A percentile compares a stretch with the other conserved stretches of the same genome.
phyloP scores from a whole-genome alignment of 208 protist species.

The Trypanosoma mega region DNA sequence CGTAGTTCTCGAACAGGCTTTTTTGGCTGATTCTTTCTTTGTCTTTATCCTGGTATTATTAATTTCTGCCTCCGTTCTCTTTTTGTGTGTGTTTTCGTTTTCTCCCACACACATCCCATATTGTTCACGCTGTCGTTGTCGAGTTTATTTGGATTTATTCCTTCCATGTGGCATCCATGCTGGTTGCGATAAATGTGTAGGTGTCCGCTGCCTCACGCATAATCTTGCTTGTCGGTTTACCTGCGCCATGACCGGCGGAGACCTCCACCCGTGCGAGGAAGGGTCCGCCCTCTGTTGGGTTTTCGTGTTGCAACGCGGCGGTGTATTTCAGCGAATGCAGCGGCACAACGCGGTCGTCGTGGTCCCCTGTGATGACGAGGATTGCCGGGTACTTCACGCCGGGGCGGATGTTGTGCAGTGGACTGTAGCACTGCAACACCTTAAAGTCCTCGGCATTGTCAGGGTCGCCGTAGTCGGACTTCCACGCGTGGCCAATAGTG shows the following conservation, averaged over 20 bases:
- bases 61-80: too few species aligned
- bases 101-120: not conserved
- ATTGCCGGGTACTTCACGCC: constrained; percentile 88
- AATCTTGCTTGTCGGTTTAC: constrained; percentile 91
- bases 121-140: not conserved
- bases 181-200: constrained; percentile 92
- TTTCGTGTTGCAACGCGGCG: constrained; percentile 90
- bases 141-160: constrained; percentile 17
- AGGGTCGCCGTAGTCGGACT: constrained; percentile 92
- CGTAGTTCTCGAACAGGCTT: too few species aligned
- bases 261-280: constrained; percentile 88
- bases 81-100: not conserved
- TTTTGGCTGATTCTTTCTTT: too few species aligned
- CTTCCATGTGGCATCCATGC: constrained; percentile 69
- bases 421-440: constrained; percentile 92
- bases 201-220: constrained; percentile 87
- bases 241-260: constrained; percentile 87
- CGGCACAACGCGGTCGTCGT: constrained; percentile 97
- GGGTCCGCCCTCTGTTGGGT: constrained; percentile 58
- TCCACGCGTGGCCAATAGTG: constrained; percentile 94
- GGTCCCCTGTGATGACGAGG: constrained; percentile 91
- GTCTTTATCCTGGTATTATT: too few species aligned
- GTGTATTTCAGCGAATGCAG: constrained; percentile 95
- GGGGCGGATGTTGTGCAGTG: constrained; percentile 90
- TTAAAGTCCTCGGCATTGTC: constrained; percentile 92